These are phyloP conservation scores for Claviceps fusiformis DNA, from an alignment of 2,329 filamentous ascomycete species.

Conservation along the genomic window DNA sequence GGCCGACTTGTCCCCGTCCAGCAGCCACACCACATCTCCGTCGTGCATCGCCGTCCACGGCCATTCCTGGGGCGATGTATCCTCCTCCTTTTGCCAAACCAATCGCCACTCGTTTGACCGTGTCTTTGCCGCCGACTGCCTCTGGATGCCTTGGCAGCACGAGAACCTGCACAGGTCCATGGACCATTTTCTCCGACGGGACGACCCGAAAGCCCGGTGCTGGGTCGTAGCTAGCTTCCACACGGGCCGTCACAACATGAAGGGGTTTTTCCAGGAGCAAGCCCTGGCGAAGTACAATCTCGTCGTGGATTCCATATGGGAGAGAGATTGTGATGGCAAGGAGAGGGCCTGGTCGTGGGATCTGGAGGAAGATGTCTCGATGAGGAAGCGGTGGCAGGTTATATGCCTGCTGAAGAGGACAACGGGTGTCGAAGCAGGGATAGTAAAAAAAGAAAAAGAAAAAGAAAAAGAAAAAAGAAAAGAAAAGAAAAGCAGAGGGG, in stretches of 20 bases:
- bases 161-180: conserved; percentile 50
- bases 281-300: conserved; percentile 26
- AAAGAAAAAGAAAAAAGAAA: no score
- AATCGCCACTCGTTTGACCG: conserved; percentile 37
- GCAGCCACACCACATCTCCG: conserved; percentile 5
- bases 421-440: not conserved
- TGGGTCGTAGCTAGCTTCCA: conserved; percentile 62
- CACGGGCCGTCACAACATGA: conserved; percentile 52
- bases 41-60: conserved; percentile 34
- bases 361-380: conserved; percentile 48
- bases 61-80: conserved; percentile 50
- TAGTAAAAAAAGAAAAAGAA: not conserved
- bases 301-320: conserved; percentile 48
- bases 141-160: conserved; percentile 66
- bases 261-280: conserved; percentile 44
- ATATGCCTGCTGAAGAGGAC: conserved; percentile 37
- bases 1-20: conserved; percentile 19
- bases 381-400: conserved; percentile 58
- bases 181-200: conserved; percentile 40
- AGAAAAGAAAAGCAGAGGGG: no score
- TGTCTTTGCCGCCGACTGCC: conserved; percentile 57
- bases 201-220: conserved; percentile 30
- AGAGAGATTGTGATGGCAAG: conserved; percentile 51
- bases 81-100: not conserved
- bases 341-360: conserved; percentile 49